Evolutionary conservation across 805 yeast species (phyloP), one percentile per base, ranked within the genome.

Genomic region (Hanseniaspora mollemarum): DNA sequence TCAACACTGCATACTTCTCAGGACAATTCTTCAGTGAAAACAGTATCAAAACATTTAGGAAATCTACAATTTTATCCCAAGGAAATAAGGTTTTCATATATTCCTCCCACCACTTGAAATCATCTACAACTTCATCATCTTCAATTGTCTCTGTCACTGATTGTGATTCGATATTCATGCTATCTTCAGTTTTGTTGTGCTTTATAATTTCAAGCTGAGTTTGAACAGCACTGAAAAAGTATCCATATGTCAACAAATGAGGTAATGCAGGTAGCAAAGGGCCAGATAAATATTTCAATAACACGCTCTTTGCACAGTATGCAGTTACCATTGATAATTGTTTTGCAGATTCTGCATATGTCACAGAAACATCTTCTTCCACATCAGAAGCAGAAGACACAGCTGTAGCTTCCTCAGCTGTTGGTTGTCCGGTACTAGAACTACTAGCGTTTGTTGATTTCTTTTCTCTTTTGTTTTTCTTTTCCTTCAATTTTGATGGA

Each of bases 241-340:
- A 83, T 7, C 83, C 64, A 87, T 90, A 83, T 1, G 87, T 81
- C 41, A 84, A 71, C 2, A 80, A 71, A 68, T 85, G 94, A 12
- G 88, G 80, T 3, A 83, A 72, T 1, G 85, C 78, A 53, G 80
- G 77, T 39, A 76, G 71, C 38, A 70, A 53, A 2, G 94, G 92
- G 0, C 92, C 90, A 53, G 72, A 69, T 33, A 82, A 63, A 59
- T 82, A 84, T 53, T 79, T 80, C 55, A 72, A 73, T 42, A 83
- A 62, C 60, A 83, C 83, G 54, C 80, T 71, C 69, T 81, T 73
- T n/a, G 84, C 73, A 53, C 85, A 70, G 58, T 81, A 83, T 38
- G 83, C 59, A 1, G 82, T 81, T 18, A 83, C 79, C 58, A 76
- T 74, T 57, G 52, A 37, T 9, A 46, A 19, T n/a, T 46, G 35